phyloP scores from a whole-genome alignment of 495 filamentous ascomycete genomes.

The Antarctomyces pellizariae region DNA sequence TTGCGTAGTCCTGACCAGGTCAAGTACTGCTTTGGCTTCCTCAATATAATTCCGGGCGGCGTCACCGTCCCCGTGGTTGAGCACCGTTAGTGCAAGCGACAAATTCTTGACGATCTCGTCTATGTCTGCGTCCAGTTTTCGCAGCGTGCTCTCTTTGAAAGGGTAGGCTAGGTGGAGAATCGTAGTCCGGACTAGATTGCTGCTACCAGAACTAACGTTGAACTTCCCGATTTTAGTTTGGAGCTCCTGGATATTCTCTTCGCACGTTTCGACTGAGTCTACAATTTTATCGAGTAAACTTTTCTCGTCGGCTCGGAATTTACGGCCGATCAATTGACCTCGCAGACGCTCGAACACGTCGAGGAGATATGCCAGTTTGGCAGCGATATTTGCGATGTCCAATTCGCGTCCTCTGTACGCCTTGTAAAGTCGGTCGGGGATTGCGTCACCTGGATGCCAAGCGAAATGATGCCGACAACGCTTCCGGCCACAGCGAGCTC shows the following conservation, averaged over 20 bases:
- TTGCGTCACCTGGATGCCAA: conserved; percentile 14
- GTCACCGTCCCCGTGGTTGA: conserved; percentile 11
- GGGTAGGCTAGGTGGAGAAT: conserved; percentile 13
- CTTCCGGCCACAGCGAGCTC: conserved; percentile 14
- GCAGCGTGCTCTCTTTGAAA: conserved; percentile 14
- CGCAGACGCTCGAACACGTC: conserved; percentile 8
- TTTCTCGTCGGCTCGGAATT: conserved; percentile 8
- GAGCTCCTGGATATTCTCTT: conserved; percentile 13
- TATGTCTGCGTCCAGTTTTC: conserved; percentile 15
- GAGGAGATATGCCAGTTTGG: conserved; percentile 9
- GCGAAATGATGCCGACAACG: conserved; percentile 12
- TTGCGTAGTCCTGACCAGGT: conserved; percentile 9
- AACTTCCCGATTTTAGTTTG: conserved; percentile 12
- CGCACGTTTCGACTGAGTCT: conserved; percentile 8
- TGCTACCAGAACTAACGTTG: conserved; percentile 2
- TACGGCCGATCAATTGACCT: conserved; percentile 8
- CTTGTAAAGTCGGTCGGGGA: conserved; percentile 12
- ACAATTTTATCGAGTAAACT: conserved; percentile 11
- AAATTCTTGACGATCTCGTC: conserved; percentile 13
- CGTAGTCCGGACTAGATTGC: conserved; percentile 3
- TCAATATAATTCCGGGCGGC: conserved; percentile 8
- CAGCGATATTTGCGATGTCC: conserved; percentile 6
- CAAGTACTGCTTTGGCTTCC: conserved; percentile 7
- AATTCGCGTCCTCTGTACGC: conserved; percentile 9
- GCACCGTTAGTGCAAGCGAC: conserved; percentile 11